Evolutionary conservation across 495 filamentous ascomycete genomes (phyloP), one percentile per base, ranked within the genome.

Genomic region (Aspergillus hancockii): DNA sequence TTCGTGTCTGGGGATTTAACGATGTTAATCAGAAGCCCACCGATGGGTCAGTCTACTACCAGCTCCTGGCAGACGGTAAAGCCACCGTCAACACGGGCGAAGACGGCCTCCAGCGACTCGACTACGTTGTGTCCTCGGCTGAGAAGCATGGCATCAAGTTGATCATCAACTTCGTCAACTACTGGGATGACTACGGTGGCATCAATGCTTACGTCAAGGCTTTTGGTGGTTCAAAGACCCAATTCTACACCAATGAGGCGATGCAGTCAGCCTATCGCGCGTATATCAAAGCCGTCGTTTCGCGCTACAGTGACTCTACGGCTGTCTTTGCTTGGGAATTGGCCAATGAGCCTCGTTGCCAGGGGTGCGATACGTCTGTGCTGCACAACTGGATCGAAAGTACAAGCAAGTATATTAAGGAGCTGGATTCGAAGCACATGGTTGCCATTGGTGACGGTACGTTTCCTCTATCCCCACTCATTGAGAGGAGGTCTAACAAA

Each of bases 1-100:
- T 89, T 36, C 84, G 88, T 12, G 77, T 88, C 54, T 90, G 89
- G 88, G 88, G 86, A 0, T 91, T 91, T 75, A 87, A 88, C 74
- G 86, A 88, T 67, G 75, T 78, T 23, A 87, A 80, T 45, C 49
- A 66, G 0, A 60, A 72, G 30, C 83, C 82, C 5, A 65, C 67
- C 0, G 32, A 70, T 1, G 81, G 80, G 10, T 80, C 74, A 8
- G 81, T 86, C 16, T 88, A 80, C 67, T 90, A 78, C 75, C 86
- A 91, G 65, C 68, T 78, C 14, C 80, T 85, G 55, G 73, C 75
- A 0, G 69, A 79, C 13, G 75, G 77, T 16, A 77, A 73, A 0
- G 82, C 82, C 0, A 80, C 79, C 19, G 88, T 90, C 73, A 89
- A 90, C 72, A 88, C 84, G 1, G 86, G 87, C 3, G 59, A 80